Evolutionary conservation across 352 stramenopile genomes (phyloP).

Genomic region (Phytophthora ramorum): DNA sequence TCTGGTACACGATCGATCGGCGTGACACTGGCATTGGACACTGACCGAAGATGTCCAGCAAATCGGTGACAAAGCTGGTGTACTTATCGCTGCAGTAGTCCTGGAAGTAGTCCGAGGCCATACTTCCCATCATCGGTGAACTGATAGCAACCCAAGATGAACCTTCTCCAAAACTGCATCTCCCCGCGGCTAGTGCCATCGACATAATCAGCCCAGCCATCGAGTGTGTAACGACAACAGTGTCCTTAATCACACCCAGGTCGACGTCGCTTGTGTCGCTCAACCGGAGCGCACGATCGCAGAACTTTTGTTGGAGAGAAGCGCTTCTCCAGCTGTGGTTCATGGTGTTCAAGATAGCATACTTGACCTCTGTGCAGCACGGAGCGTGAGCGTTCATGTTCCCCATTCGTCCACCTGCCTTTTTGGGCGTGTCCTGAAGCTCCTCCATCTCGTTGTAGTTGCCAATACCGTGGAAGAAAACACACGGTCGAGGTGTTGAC

Average conservation of each 20-base stretch:
- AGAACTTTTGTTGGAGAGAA: conserved; percentile 25
- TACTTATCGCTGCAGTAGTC: neutral
- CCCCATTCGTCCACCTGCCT: conserved; percentile 20
- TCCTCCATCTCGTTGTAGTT: conserved; percentile 22
- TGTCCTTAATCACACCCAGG: conserved; percentile 13
- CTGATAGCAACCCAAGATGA: conserved; percentile 42
- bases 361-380: conserved; percentile 30
- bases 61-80: neutral
- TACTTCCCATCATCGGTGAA: conserved; percentile 25
- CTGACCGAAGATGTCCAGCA: conserved; percentile 15
- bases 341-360: conserved; percentile 27
- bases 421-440: conserved; percentile 23
- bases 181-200: conserved; percentile 22
- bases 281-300: conserved; percentile 23
- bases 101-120: neutral
- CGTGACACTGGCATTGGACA: conserved; percentile 39
- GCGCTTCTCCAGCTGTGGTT: conserved; percentile 25
- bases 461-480: conserved; percentile 31
- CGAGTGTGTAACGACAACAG: conserved; percentile 28
- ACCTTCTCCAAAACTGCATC: conserved; percentile 27
- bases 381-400: conserved; percentile 28
- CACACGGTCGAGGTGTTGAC: conserved; percentile 25
- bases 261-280: conserved; percentile 11
- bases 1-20: conserved; percentile 31
- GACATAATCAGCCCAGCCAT: conserved; percentile 29